Conservation (phyloP, 352 stramenopile genomes). For the Phytophthora pluvialis region DNA sequence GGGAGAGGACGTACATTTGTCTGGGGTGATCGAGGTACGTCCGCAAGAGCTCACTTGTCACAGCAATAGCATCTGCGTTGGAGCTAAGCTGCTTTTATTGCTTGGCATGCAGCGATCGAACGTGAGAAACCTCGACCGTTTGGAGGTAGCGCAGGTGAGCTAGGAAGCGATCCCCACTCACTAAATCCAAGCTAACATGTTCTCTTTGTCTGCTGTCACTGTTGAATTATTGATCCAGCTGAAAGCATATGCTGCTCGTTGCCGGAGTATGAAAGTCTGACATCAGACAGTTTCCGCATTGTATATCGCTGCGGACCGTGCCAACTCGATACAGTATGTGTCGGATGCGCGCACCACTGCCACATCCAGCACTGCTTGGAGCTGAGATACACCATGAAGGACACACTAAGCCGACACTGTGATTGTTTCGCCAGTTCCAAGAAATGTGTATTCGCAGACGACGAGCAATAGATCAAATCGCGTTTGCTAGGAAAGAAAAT, state of each 20-base stretch:
- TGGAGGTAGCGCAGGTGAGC: slow-evolving; percentile 49
- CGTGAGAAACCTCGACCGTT: slow-evolving; percentile 40
- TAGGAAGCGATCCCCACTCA: not conserved
- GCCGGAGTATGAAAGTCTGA: slow-evolving; percentile 59
- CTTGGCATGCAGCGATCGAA: slow-evolving; percentile 31
- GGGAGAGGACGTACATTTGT: slow-evolving; percentile 76
- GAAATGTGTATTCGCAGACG: slow-evolving; percentile 35
- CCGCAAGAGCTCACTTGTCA: not conserved
- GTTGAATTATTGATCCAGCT: slow-evolving; percentile 30
- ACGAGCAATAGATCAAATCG: slow-evolving; percentile 16
- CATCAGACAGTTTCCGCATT: slow-evolving; percentile 79
- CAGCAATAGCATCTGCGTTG: not conserved
- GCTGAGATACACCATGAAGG: slow-evolving; percentile 58
- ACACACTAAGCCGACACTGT: slow-evolving; percentile 62
- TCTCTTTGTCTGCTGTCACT: not conserved
- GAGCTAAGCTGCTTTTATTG: not conserved
- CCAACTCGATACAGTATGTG: slow-evolving; percentile 56
- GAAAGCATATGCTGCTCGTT: slow-evolving; percentile 58
- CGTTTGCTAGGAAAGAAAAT: not conserved
- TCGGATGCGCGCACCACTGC: slow-evolving; percentile 73
- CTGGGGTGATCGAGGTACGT: slow-evolving; percentile 74
- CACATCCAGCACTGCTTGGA: slow-evolving; percentile 69
- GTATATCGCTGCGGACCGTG: slow-evolving; percentile 68
- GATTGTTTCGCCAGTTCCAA: slow-evolving; percentile 50
- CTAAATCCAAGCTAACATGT: slow-evolving; percentile 5